Conservation (phyloP, 768 basidiomycete genomes). For the Crucibulum laeve region DNA sequence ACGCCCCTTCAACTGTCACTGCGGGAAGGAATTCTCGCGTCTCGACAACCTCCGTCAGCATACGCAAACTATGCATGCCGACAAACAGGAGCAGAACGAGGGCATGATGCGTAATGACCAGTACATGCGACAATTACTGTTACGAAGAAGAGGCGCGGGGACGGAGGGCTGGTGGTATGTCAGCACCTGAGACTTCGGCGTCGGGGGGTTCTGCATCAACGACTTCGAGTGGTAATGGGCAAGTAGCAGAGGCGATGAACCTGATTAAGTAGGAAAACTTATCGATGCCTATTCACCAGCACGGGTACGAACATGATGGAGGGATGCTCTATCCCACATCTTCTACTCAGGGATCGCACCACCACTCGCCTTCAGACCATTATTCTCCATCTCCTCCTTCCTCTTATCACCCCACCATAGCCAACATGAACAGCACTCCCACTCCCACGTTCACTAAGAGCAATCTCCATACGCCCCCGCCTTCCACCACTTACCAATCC, state of each 20-base stretch:
- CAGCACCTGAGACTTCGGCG: background rate
- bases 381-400: too few species aligned
- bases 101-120: slow-evolving; percentile 89
- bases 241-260: slow-evolving; percentile 8
- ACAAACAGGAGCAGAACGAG: slow-evolving; percentile 86
- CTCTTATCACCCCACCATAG: too few species aligned
- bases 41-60: slow-evolving; percentile 97
- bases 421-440: slow-evolving; percentile 54
- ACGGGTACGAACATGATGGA: too few species aligned
- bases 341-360: too few species aligned
- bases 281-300: slow-evolving; percentile 39
- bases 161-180: slow-evolving; percentile 4
- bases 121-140: slow-evolving; percentile 80
- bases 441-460: slow-evolving; percentile 26
- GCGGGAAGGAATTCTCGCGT: slow-evolving; percentile 91
- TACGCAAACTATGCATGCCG: slow-evolving; percentile 95
- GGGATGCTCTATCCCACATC: too few species aligned
- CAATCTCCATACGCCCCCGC: too few species aligned
- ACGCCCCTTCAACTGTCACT: slow-evolving; percentile 94
- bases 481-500: too few species aligned
- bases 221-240: too few species aligned
- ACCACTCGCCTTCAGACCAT: too few species aligned
- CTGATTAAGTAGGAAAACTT: slow-evolving; percentile 39
- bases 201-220: background rate
- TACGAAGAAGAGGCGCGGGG: slow-evolving; percentile 32